These are phyloP conservation scores for Cicer yamashitae DNA, from an alignment of 306 rosid species.

Conservation along the genomic window DNA sequence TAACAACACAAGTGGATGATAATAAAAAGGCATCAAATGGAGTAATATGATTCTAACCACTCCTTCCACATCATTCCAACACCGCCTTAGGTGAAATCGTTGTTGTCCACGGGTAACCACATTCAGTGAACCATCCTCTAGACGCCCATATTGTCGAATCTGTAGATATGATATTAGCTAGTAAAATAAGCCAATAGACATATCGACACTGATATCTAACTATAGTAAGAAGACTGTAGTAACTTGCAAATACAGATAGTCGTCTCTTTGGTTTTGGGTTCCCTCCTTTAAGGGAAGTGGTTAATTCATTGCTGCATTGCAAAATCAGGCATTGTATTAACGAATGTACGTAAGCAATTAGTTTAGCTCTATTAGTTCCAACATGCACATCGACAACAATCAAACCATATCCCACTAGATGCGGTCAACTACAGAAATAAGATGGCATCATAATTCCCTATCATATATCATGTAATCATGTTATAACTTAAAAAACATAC, in stretches of 20 bases:
- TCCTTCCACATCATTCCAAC: constrained; percentile 85
- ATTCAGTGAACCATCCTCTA: constrained; percentile 85
- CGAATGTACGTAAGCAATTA: background rate
- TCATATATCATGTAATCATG: background rate
- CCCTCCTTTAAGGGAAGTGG: constrained; percentile 1
- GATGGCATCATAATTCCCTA: constrained; percentile 9
- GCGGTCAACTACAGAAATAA: background rate
- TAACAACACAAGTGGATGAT: constrained; percentile 25
- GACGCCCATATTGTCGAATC: constrained; percentile 82
- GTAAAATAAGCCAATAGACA: constrained; percentile 37
- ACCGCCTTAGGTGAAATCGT: constrained; percentile 73
- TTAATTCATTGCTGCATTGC: constrained; percentile 16
- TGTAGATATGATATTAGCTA: constrained; percentile 49
- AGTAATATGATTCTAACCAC: constrained; percentile 62
- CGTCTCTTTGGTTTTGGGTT: background rate
- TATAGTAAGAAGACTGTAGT: constrained; percentile 28
- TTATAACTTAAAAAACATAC: background rate
- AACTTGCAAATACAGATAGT: constrained; percentile 22
- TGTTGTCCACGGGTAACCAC: constrained; percentile 93
- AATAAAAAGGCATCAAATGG: constrained; percentile 31
- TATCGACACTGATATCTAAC: constrained; percentile 32
- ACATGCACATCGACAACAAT: background rate
- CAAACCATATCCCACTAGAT: background rate
- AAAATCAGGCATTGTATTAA: constrained; percentile 38
- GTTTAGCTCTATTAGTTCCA: constrained; percentile 15